Base-by-base conservation (phyloP, 169 alveolate genomes). In the Condylostoma magnum region DNA sequence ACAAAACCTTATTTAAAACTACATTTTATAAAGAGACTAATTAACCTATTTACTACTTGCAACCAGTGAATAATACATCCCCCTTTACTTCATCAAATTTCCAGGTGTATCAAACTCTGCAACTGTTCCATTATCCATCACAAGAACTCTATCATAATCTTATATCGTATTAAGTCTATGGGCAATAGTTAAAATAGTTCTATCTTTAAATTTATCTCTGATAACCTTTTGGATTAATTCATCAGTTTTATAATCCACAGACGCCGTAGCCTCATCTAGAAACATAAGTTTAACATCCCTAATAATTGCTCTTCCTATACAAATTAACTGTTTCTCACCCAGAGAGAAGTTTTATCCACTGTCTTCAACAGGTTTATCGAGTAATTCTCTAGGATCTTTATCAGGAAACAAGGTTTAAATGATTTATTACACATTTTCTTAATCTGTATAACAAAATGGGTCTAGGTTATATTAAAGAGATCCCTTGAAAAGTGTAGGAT, bases 121-220 rank as follows among this genome's bases (percentile, higher is more conserved):
- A 18, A 83, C 81, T 18, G 36, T 57, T 8, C 98, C 98, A 37
- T 84, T 78, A 48, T 87, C 93, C 69, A 94, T 47, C 0, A 91
- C 96, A 6, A 94, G 44, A 3, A 94, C 90, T 52, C 77, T 83
- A 69, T 92, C 96, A 28, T 85, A 80, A 73, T 95, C 96, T n/a
- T 89, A 69, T 43, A 95, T 89, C 4, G 97, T 92, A 56, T 94
- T 83, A 10, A 95, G 63, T 70, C 97, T 85, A 74, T 95, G 98
- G 15, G 98, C 98, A 73, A 95, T 90, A 15, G 95, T 89, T 38
- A 95, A 71, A 47, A 93, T 84, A 15, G 98, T 91, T 18, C 94
- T 83, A 75, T 75, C 79, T 10, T 44, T 57, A 41, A 90, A 89
- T 10, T 86, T 83, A 52, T 79, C 86, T 74, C 81, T 60, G 2